Base-by-base conservation (phyloP, 306 rosid genomes). In the Leucaena leucocephala region DNA sequence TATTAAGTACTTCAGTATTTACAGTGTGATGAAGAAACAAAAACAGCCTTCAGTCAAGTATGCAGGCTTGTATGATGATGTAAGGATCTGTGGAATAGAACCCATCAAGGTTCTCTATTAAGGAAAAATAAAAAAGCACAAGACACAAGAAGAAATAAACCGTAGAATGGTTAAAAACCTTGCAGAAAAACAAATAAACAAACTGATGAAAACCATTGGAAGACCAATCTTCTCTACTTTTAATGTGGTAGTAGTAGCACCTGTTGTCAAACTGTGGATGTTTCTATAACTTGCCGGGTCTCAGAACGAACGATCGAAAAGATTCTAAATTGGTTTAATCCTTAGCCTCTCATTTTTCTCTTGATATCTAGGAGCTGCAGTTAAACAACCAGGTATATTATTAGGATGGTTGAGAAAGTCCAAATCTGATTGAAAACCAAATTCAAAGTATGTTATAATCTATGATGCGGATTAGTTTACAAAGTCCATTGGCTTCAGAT, bases 401-500 rank as follows among this genome's bases (percentile, higher is more conserved):
- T 82, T 64, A 71, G 83, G 42, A 61, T 35, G 64, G 46, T 22
- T 27, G 65, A 2, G 10, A 33, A 33, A 64, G 4, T 40, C 65
- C 38, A 72, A 11, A 64, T 3, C 67, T 45, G 44, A 66, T 40
- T 10, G 14, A 10, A 52, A 68, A 61, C 71, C 39, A 54, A 72
- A 9, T 42, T 57, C 54, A 78, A 63, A 13, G 49, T 42, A 35
- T 61, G 64, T 45, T 6, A 22, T 49, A 54, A 27, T 54, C 10
- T 54, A n/a, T 33, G 49, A 76, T 44, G 17, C 12, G 34, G 55
- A 44, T 42, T 65, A 67, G n/a, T 42, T 5, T 85, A 90, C 95
- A 89, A 27, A 90, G 92, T 75, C 95, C 92, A 19, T 87, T 90
- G 38, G 95, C 89, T 68, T 90, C 92, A 0, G 95, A 86, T 11